Percentiles rank a stretch among this genome's conserved stretches.
These are phyloP conservation scores for Cladosporium sp. DNA, from an alignment of 2,329 filamentous ascomycete genomes.

Conservation along the genomic window DNA sequence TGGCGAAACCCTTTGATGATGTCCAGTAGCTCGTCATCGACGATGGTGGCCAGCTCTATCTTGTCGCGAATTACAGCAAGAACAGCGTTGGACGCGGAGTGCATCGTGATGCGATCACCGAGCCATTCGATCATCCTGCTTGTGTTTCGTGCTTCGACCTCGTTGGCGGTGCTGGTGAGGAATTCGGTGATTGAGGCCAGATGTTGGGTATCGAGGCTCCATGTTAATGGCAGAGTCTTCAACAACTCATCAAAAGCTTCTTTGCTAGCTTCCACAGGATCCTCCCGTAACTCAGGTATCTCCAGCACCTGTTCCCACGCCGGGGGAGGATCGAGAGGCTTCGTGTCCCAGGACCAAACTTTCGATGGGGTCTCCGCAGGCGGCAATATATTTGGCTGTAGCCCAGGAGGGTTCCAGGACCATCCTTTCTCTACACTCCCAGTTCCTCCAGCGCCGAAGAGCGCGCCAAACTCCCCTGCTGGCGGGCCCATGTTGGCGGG, in stretches of 20 bases:
- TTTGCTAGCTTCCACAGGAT: conserved; percentile 17
- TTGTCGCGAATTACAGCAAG: not conserved
- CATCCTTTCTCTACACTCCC: conserved; percentile 16
- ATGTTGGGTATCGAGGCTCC: not conserved
- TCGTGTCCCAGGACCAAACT: not conserved
- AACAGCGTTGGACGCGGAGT: not conserved
- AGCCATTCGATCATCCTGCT: conserved; percentile 20
- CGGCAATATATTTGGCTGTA: conserved; percentile 3
- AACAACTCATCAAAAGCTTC: conserved; percentile 20
- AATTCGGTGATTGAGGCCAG: conserved; percentile 18
- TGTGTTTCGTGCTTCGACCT: conserved; percentile 21
- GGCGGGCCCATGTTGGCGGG: conserved; percentile 1
- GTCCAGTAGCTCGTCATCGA: conserved; percentile 1
- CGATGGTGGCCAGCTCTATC: conserved; percentile 3
- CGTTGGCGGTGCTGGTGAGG: conserved; percentile 20
- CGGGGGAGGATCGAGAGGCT: not conserved
- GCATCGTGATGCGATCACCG: not conserved
- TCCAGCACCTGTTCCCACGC: conserved; percentile 5
- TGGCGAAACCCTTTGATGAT: not conserved
- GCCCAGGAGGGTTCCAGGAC: conserved; percentile 21
- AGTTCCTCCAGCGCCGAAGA: conserved; percentile 22
- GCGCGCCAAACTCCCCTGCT: conserved; percentile 23
- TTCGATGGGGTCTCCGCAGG: conserved; percentile 1
- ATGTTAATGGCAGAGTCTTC: not conserved
- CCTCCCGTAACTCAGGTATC: conserved; percentile 4